Evolutionary conservation across 2,329 filamentous ascomycete species (phyloP).

Genomic region (Nemania sp.): DNA sequence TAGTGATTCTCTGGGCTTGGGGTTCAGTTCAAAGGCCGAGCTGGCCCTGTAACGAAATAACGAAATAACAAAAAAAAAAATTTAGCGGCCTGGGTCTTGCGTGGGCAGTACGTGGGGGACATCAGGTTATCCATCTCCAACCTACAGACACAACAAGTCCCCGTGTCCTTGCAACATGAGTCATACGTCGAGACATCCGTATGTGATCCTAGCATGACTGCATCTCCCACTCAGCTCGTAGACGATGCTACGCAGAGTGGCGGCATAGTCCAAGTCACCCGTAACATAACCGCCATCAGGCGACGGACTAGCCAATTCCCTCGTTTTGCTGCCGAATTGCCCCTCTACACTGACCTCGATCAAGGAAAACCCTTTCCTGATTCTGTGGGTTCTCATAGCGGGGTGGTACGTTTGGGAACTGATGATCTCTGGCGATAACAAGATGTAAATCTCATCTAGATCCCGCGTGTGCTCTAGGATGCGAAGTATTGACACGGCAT

Average conservation of each 20-base stretch:
- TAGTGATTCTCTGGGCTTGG: conserved; percentile 10
- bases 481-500: conserved; percentile 20
- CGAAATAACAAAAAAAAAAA: too few species aligned
- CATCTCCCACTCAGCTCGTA: conserved; percentile 26
- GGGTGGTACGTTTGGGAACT: background rate
- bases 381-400: background rate
- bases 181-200: conserved; percentile 30
- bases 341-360: conserved; percentile 13
- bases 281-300: conserved; percentile 3
- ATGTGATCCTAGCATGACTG: conserved; percentile 29
- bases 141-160: conserved; percentile 18
- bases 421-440: conserved; percentile 27
- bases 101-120: background rate
- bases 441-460: conserved; percentile 35
- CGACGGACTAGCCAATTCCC: conserved; percentile 15
- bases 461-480: conserved; percentile 29
- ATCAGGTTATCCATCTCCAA: background rate
- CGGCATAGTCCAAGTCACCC: conserved; percentile 15
- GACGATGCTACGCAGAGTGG: conserved; percentile 23
- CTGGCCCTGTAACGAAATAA: background rate
- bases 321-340: conserved; percentile 11
- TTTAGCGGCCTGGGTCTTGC: background rate
- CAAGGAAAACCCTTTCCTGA: background rate
- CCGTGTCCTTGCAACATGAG: background rate
- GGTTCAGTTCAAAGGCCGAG: background rate